A percentile compares a stretch with the other conserved stretches of the same genome.
These are phyloP conservation scores for Talaromyces trachyspermus DNA, from an alignment of 495 filamentous ascomycete genomes.

Conservation along the genomic window DNA sequence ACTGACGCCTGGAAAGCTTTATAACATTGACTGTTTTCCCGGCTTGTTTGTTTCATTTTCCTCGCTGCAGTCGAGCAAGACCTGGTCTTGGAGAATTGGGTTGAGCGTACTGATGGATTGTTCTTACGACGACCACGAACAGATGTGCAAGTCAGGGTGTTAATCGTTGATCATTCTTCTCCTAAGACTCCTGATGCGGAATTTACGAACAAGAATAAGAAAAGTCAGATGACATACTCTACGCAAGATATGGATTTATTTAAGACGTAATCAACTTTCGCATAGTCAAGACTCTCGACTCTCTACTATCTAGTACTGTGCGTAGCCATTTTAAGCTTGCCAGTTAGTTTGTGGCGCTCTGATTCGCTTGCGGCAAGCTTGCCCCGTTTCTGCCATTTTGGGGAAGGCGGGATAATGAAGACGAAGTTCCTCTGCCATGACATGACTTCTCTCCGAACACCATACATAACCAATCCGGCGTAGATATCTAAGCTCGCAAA, in stretches of 20 bases:
- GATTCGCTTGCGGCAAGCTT: constrained; percentile 1
- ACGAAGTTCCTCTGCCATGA: too few species aligned
- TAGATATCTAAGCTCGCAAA: background rate
- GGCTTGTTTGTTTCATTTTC: constrained; percentile 2
- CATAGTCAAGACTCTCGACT: too few species aligned
- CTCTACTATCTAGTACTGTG: too few species aligned
- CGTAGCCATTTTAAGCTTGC: too few species aligned
- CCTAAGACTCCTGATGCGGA: background rate
- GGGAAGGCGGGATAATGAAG: too few species aligned
- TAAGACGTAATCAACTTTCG: too few species aligned
- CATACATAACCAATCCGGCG: too few species aligned
- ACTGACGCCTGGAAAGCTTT: background rate
- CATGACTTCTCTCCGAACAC: background rate
- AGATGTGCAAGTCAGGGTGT: constrained; percentile 12
- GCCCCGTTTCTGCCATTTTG: background rate
- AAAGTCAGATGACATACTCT: constrained; percentile 5
- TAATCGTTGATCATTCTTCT: constrained; percentile 8
- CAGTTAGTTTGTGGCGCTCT: background rate
- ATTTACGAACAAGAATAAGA: constrained; percentile 5
- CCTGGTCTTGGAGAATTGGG: constrained; percentile 1
- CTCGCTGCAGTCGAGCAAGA: background rate
- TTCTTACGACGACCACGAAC: constrained; percentile 25
- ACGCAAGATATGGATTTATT: too few species aligned
- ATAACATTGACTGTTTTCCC: constrained; percentile 1
- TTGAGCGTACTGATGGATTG: background rate